phyloP scores from a whole-genome alignment of 1,284 basidiomycete genomes.

The Fomitopsis schrenkii region DNA sequence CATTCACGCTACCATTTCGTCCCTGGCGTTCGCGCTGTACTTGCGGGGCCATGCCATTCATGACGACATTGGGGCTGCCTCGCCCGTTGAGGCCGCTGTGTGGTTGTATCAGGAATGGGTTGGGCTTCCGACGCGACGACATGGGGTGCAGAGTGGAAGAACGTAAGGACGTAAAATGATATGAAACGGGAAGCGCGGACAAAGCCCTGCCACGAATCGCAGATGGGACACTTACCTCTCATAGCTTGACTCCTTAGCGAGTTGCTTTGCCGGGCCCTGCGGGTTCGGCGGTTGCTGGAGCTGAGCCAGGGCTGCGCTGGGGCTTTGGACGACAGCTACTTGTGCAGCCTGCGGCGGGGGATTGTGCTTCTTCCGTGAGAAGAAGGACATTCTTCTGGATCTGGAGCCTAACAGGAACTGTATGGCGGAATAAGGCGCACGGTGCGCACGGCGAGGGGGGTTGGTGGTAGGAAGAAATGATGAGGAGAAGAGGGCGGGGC shows the following conservation, averaged over 20 bases:
- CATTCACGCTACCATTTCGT: conserved; percentile 16
- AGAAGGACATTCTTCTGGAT: conserved; percentile 83
- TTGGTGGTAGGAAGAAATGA: conserved; percentile 11
- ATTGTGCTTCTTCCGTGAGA: conserved; percentile 74
- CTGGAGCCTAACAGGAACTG: conserved; percentile 51
- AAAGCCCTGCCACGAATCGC: conserved; percentile 6
- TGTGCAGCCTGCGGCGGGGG: conserved; percentile 33
- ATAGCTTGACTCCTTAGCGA: conserved; percentile 29
- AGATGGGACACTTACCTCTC: conserved; percentile 23
- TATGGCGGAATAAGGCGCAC: conserved; percentile 38
- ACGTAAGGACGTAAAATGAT: conserved; percentile 6
- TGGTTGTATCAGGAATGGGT: conserved; percentile 8
- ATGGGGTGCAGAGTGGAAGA: conserved; percentile 1
- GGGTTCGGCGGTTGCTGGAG: conserved; percentile 24
- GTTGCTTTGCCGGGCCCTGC: conserved; percentile 25
- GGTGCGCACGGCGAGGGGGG: conserved; percentile 6
- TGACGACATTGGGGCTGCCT: conserved; percentile 25
- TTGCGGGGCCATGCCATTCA: conserved; percentile 20
- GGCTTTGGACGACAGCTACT: conserved; percentile 55
- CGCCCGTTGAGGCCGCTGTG: conserved; percentile 28
- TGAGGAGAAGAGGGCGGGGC: not conserved
- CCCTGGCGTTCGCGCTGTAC: conserved; percentile 16
- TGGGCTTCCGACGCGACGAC: not conserved
- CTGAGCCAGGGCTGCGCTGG: conserved; percentile 59
- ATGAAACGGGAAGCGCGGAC: conserved; percentile 5